Evolutionary conservation across 2,329 filamentous ascomycete species (phyloP), one percentile per base, ranked within the genome.

Genomic region (Monilinia polystroma): DNA sequence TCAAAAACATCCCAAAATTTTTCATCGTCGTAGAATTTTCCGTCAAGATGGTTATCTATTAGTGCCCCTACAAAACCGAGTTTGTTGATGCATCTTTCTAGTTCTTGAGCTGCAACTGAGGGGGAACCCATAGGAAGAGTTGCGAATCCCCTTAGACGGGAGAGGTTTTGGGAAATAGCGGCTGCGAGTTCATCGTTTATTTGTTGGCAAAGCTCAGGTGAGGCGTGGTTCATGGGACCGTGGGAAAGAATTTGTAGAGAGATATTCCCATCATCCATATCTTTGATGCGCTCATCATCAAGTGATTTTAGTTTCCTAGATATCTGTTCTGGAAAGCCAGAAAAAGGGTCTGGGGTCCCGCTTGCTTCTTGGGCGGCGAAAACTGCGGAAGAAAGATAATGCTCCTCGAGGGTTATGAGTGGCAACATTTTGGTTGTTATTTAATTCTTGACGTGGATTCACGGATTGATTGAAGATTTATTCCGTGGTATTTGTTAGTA

Each of bases 41-140:
- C 79, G 23, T 74, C 66, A n/a, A 72, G 64, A 67, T 80, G 79
- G 53, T 80, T 78, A 67, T 82, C 80, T 12, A 85, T 72, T 53
- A 84, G 73, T 1, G 81, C 81, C 0, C 83, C 82, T 4, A 82
- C 77, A 66, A 85, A 83, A 3, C 77, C 76, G n/a, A 80, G 74
- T 58, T 81, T 73, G 4, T 71, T 74, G 1, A 84, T 76, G 68
- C 80, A 81, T 12, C 80, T 76, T 20, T 65, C 57, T 16, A 80
- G 71, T 66, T 80, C 79, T 10, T 69, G 68, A 0, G 77, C 79
- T 1, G 80, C 75, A 57, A 75, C 70, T 63, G 71, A 55, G 4
- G 80, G 78, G 4, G 79, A 70, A 1, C 66, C 63, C 75, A 81
- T 79, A 0, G 80, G 79, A 0, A 83, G 73, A 47, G 79, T 71